phyloP scores from a whole-genome alignment of 805 yeast species.

The Blastobotrys terrestris region DNA sequence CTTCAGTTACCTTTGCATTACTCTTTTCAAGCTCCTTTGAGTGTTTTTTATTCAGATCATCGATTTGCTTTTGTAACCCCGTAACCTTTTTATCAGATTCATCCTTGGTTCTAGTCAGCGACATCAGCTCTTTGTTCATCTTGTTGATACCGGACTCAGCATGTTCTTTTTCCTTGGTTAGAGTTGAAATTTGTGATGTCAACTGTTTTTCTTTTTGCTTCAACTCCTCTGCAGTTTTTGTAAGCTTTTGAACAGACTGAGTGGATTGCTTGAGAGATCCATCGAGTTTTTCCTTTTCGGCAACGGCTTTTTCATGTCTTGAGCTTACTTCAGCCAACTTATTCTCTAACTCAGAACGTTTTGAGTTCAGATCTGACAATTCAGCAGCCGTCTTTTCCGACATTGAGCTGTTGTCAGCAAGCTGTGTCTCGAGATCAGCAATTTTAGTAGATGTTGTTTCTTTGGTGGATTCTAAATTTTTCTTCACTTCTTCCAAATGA shows the following conservation, averaged over 20 bases:
- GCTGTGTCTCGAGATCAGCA: conserved; percentile 23
- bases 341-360: conserved; percentile 10
- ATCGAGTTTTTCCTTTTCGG: conserved; percentile 19
- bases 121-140: conserved; percentile 77
- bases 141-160: conserved; percentile 87
- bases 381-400: background rate
- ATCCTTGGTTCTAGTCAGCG: conserved; percentile 54
- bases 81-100: conserved; percentile 41
- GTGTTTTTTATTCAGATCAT: conserved; percentile 12
- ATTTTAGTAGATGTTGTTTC: conserved; percentile 17
- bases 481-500: conserved; percentile 18
- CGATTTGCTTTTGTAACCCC: conserved; percentile 38
- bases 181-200: conserved; percentile 29
- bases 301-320: conserved; percentile 13
- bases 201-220: conserved; percentile 30
- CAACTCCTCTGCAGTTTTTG: conserved; percentile 27
- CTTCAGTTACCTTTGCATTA: conserved; percentile 9
- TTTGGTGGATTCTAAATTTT: conserved; percentile 28
- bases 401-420: background rate
- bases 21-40: conserved; percentile 7
- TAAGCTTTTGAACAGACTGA: conserved; percentile 28
- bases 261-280: conserved; percentile 20
- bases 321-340: conserved; percentile 17
- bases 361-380: conserved; percentile 3
- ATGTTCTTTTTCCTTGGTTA: conserved; percentile 44